A percentile compares a stretch with the other conserved stretches of the same genome.
These are phyloP conservation scores for Gossypium thurberi DNA, from an alignment of 345 rosid genomes.

Conservation along the genomic window DNA sequence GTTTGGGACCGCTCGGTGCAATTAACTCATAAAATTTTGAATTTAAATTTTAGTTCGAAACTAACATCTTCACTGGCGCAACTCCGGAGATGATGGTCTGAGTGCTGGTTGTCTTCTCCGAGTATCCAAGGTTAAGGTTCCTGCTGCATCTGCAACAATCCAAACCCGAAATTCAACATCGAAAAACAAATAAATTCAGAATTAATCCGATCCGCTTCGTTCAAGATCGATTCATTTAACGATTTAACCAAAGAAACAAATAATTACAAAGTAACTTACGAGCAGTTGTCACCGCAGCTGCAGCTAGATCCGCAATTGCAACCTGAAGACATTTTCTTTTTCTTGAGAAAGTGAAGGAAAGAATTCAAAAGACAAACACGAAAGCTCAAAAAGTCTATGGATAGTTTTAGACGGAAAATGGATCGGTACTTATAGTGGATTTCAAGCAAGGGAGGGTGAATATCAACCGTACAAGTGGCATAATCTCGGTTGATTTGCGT, in stretches of 20 bases:
- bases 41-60: neutral
- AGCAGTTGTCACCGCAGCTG: neutral
- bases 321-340: slow-evolving; percentile 5
- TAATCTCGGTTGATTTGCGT: neutral
- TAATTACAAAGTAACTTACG: neutral
- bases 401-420: neutral
- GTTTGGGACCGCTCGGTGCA: neutral
- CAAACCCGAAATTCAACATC: neutral
- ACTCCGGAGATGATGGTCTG: slow-evolving; percentile 3
- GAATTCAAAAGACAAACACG: neutral
- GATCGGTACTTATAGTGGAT: neutral
- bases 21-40: neutral
- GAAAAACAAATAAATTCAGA: neutral
- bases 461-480: neutral
- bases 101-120: neutral
- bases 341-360: neutral
- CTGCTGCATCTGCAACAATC: neutral
- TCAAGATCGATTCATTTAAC: neutral
- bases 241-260: neutral
- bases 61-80: slow-evolving; percentile 1
- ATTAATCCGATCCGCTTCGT: neutral
- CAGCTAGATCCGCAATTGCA: neutral
- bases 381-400: neutral
- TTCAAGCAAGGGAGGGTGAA: neutral
- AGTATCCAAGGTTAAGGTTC: neutral